Evolutionary conservation across 352 stramenopile species (phyloP), one percentile per base, ranked within the genome.

Genomic region (Globisporangium apiculatum): DNA sequence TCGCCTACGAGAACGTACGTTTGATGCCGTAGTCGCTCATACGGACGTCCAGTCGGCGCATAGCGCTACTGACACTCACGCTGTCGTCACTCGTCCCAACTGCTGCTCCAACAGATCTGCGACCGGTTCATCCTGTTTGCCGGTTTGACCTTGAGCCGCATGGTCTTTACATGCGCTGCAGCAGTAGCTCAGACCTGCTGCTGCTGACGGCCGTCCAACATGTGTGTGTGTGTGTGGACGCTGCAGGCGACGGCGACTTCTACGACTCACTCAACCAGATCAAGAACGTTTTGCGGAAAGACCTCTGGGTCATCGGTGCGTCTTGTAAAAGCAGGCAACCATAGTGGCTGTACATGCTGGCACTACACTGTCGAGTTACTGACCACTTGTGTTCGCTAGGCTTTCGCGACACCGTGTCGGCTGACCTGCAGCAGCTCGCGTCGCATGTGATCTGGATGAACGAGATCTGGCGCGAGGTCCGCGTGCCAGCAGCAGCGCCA

Each of bases 271-370:
- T 94, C 9, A 89, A 86, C 60, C 71, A 83, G 35, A 82, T 89
- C 36, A 80, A 84, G 54, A 94, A 94, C 42, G 76, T 92, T 7
- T 61, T 88, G 1, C 82, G 79, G 56, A 94, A 94, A 58, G 84
- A 94, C 60, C 66, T 94, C 1, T 94, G 84, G 84, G 84, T 94
- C 15, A 66, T 94, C 14, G 84, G 84, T 94, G 74, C 52, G 72
- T 66, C 8, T 7, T 35, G 5, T 53, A n/a, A 7, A 17, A 45
- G 8, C 14, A 31, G 3, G 24, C 24, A 31, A 31, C 24, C 24
- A 31, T 31, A 31, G 24, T 31, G 24, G 24, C 24, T 31, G 24
- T 3, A 31, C 24, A 31, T 31, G 24, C 24, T 31, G 24, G 24
- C 24, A 31, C 24, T 31, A 3, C 24, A 31, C 24, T 1, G 24